These are phyloP conservation scores for Populus hybrid DNA, from an alignment of 441 rosid species.

Conservation along the genomic window DNA sequence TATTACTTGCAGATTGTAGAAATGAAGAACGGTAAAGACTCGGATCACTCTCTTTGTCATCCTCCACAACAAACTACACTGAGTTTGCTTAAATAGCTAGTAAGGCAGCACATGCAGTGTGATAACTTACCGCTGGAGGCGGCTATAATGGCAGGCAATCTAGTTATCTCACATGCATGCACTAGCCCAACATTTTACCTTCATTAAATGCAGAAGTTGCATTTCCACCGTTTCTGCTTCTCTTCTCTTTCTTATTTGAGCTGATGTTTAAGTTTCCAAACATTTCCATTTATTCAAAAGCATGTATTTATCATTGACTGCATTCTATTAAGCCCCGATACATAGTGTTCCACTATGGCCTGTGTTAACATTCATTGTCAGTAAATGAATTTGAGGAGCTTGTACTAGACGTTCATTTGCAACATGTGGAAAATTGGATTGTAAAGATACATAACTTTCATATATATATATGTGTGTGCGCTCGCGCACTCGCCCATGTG, in stretches of 20 bases:
- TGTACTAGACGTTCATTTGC: background rate
- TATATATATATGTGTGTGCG: background rate
- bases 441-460: background rate
- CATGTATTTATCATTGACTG: background rate
- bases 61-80: background rate
- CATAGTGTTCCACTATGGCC: too few species aligned
- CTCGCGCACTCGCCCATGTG: background rate
- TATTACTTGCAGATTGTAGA: constrained; percentile 7
- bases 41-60: background rate
- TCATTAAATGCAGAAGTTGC: too few species aligned
- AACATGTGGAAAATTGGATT: background rate
- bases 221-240: background rate
- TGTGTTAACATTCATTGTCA: background rate
- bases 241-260: background rate
- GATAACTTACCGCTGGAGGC: background rate
- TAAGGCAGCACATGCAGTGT: background rate
- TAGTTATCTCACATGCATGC: background rate
- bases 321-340: background rate
- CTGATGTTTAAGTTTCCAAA: background rate
- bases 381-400: background rate
- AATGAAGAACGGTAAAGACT: background rate
- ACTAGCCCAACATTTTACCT: background rate
- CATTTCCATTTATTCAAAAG: background rate
- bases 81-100: background rate
- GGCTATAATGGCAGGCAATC: background rate